Evolutionary conservation across 2,329 filamentous ascomycete genomes (phyloP).

Genomic region (Zymoseptoria tritici): DNA sequence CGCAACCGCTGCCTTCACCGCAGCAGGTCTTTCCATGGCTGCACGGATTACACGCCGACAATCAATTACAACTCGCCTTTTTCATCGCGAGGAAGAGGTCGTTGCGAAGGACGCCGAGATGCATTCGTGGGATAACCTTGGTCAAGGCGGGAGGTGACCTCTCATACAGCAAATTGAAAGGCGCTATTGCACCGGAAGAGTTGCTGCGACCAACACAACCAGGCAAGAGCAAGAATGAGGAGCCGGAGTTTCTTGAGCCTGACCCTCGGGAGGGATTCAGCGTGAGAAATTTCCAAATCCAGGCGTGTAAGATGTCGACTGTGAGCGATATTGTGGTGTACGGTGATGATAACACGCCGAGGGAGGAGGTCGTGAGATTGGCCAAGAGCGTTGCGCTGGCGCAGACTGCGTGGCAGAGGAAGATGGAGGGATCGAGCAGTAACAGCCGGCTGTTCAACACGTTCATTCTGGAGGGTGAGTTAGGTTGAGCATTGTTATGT

Average conservation of each 20-base stretch:
- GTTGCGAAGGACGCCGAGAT: slow-evolving; percentile 63
- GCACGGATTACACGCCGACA: slow-evolving; percentile 82
- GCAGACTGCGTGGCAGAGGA: slow-evolving; percentile 66
- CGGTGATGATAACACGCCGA: slow-evolving; percentile 59
- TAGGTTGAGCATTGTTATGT: background rate
- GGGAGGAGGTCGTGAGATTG: slow-evolving; percentile 57
- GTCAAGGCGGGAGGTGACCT: slow-evolving; percentile 86
- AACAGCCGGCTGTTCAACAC: slow-evolving; percentile 65
- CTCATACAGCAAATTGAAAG: slow-evolving; percentile 67
- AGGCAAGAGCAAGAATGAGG: slow-evolving; percentile 26
- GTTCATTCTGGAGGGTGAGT: slow-evolving; percentile 61
- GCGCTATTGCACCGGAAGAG: slow-evolving; percentile 75
- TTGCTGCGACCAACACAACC: slow-evolving; percentile 49
- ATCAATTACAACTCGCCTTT: slow-evolving; percentile 82
- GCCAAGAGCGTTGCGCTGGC: slow-evolving; percentile 62
- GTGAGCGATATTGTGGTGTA: slow-evolving; percentile 92
- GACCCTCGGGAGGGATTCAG: slow-evolving; percentile 90
- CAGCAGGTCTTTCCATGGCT: slow-evolving; percentile 92
- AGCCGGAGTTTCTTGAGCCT: slow-evolving; percentile 64
- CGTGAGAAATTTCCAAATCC: slow-evolving; percentile 95
- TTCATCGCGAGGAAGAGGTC: slow-evolving; percentile 70
- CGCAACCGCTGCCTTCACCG: slow-evolving; percentile 75
- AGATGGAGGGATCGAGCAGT: slow-evolving; percentile 45
- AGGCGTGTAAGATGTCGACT: slow-evolving; percentile 77
- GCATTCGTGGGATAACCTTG: slow-evolving; percentile 71